phyloP scores from a whole-genome alignment of 2,329 filamentous ascomycete genomes.

The Dichotomopilus funicola region DNA sequence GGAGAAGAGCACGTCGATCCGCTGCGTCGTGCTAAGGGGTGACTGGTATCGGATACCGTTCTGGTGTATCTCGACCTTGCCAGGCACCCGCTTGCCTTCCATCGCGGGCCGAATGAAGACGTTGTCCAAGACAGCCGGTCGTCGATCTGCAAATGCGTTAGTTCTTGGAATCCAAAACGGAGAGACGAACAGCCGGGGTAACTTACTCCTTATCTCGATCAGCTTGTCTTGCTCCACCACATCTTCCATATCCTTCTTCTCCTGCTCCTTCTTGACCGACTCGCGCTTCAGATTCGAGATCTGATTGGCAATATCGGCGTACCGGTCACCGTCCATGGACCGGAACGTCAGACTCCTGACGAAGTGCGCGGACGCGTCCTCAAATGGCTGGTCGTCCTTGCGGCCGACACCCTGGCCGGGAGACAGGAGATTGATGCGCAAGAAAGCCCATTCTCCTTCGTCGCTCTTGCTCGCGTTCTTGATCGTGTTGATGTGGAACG shows the following conservation, averaged over 20 bases:
- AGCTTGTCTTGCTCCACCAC: slow-evolving; percentile 98
- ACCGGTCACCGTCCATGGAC: slow-evolving; percentile 79
- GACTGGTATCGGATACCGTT: slow-evolving; percentile 96
- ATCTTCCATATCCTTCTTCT: slow-evolving; percentile 99
- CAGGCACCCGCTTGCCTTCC: slow-evolving; percentile 93
- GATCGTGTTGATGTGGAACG: slow-evolving; percentile 96
- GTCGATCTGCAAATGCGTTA: slow-evolving; percentile 58
- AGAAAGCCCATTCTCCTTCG: slow-evolving; percentile 86
- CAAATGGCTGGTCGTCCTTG: slow-evolving; percentile 96
- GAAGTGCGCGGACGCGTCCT: slow-evolving; percentile 93
- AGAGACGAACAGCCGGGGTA: not conserved
- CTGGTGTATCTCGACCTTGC: slow-evolving; percentile 94
- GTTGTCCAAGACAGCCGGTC: slow-evolving; percentile 83
- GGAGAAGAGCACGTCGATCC: slow-evolving; percentile 91
- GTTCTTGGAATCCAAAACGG: not conserved
- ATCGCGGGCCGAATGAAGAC: slow-evolving; percentile 93
- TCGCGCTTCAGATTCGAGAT: slow-evolving; percentile 97
- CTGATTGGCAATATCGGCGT: slow-evolving; percentile 84
- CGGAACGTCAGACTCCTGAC: slow-evolving; percentile 92
- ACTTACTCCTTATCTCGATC: slow-evolving; percentile 81
- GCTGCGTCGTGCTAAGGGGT: slow-evolving; percentile 69
- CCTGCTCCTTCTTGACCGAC: slow-evolving; percentile 84
- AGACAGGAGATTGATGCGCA: slow-evolving; percentile 95
- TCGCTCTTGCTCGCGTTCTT: slow-evolving; percentile 98
- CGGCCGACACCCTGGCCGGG: slow-evolving; percentile 94